Conservation (phyloP, 305 asterid species). For the Solanum hybrid region DNA sequence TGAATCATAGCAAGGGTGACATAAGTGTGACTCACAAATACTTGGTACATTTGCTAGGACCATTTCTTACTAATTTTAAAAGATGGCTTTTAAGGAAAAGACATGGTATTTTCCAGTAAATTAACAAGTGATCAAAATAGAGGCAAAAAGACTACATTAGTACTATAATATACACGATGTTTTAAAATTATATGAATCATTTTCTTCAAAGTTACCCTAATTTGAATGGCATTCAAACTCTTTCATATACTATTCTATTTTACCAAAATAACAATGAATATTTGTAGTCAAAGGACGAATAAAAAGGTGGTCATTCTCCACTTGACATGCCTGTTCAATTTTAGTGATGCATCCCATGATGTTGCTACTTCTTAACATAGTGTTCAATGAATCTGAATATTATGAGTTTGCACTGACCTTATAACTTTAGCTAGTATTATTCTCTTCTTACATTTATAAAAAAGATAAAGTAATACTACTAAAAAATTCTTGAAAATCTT, state of each 20-base stretch:
- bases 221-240: constrained; percentile 1
- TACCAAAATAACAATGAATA: background rate
- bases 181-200: background rate
- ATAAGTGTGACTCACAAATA: background rate
- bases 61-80: background rate
- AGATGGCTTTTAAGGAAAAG: background rate
- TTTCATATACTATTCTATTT: background rate
- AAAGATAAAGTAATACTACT: background rate
- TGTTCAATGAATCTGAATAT: background rate
- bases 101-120: background rate
- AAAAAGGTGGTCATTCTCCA: background rate
- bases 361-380: background rate
- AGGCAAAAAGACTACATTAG: background rate
- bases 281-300: background rate
- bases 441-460: background rate
- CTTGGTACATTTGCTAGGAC: background rate
- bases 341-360: background rate
- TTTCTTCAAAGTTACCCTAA: background rate
- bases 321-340: background rate
- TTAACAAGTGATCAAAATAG: background rate
- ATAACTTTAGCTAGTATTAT: background rate
- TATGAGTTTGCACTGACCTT: background rate
- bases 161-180: background rate
- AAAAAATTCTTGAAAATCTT: background rate
- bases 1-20: background rate